phyloP scores from a whole-genome alignment of 176 grass and related monocot genomes.

The Ananas comosus region DNA sequence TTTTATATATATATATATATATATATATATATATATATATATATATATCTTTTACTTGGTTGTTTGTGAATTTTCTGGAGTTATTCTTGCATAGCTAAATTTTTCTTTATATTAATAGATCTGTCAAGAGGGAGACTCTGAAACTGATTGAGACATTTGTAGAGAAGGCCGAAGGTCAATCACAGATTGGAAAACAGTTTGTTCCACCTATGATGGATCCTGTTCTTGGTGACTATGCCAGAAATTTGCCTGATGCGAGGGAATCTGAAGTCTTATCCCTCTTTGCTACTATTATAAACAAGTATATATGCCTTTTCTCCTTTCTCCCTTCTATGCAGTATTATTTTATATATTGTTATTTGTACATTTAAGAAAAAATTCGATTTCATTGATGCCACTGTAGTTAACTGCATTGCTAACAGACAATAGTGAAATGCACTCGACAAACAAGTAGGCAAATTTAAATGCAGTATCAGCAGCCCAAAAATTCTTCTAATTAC shows the following conservation, averaged over 20 bases:
- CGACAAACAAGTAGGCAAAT: too few species aligned
- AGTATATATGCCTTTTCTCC: slow-evolving; percentile 38
- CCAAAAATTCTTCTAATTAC: too few species aligned
- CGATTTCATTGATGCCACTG: too few species aligned
- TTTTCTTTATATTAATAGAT: slow-evolving; percentile 36
- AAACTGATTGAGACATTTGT: slow-evolving; percentile 99
- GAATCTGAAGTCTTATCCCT: slow-evolving; percentile 98
- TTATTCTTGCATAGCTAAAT: background rate
- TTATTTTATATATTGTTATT: background rate
- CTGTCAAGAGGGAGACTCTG: slow-evolving; percentile 92
- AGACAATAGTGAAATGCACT: too few species aligned
- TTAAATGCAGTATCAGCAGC: too few species aligned
- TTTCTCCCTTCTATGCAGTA: background rate
- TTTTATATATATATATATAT: background rate
- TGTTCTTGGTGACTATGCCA: slow-evolving; percentile 87
- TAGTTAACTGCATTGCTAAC: too few species aligned
- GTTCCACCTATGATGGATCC: slow-evolving; percentile 99
- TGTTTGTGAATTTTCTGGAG: background rate
- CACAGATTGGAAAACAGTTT: slow-evolving; percentile 89
- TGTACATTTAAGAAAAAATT: too few species aligned
- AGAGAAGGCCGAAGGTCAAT: slow-evolving; percentile 96
- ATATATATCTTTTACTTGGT: background rate
- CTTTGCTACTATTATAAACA: slow-evolving; percentile 99
- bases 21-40: too few species aligned
- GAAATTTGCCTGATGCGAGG: slow-evolving; percentile 98